Conservation (phyloP, 768 basidiomycete genomes). For the Lactifluus pinguis region DNA sequence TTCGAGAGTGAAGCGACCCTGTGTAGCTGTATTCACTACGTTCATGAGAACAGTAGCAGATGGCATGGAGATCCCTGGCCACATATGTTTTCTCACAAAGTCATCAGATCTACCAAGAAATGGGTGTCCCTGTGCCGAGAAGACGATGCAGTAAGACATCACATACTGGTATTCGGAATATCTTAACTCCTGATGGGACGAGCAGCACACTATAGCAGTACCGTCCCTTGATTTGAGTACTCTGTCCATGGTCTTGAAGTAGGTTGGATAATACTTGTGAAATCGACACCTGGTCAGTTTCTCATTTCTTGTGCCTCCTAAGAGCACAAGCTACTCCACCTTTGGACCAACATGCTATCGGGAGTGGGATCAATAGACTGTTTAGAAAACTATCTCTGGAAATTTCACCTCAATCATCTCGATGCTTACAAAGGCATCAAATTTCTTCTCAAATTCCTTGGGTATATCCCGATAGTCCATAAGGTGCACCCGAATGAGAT, state of each 20-base stretch:
- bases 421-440: slow-evolving; percentile 48
- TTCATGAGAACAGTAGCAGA: slow-evolving; percentile 76
- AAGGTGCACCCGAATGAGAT: slow-evolving; percentile 73
- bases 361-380: too few relatives aligned
- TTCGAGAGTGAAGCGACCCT: slow-evolving; percentile 74
- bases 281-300: background rate
- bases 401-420: slow-evolving; percentile 40
- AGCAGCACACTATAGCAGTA: slow-evolving; percentile 58
- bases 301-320: background rate
- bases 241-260: slow-evolving; percentile 38
- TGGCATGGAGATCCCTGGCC: slow-evolving; percentile 83
- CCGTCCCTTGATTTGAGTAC: slow-evolving; percentile 43
- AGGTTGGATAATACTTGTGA: slow-evolving; percentile 40
- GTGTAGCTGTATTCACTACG: slow-evolving; percentile 58
- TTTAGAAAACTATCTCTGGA: too few relatives aligned
- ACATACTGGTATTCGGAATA: slow-evolving; percentile 61
- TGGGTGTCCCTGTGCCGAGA: background rate
- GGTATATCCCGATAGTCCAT: slow-evolving; percentile 88
- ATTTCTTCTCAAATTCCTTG: slow-evolving; percentile 67
- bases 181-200: slow-evolving; percentile 36
- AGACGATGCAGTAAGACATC: background rate
- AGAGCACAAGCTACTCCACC: background rate
- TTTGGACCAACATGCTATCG: slow-evolving; percentile 20
- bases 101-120: slow-evolving; percentile 49
- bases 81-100: slow-evolving; percentile 84